These are phyloP conservation scores for Blastocystis sp. DNA, from an alignment of 352 stramenopile species.

Conservation along the genomic window DNA sequence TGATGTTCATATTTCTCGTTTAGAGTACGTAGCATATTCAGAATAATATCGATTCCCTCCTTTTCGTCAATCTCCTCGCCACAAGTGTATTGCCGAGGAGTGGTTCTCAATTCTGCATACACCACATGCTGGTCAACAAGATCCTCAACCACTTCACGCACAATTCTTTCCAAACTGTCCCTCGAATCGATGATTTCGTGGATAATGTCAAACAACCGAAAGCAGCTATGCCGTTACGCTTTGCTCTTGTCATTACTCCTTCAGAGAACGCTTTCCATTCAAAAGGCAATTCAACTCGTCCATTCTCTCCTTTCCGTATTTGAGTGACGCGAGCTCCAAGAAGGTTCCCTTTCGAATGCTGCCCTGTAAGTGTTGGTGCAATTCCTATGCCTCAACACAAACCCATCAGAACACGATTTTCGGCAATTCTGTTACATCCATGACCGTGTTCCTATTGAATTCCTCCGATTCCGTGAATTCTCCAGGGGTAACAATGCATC, in stretches of 20 bases:
- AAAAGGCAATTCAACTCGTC: constrained; percentile 21
- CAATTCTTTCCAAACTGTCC: background rate
- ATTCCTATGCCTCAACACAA: constrained; percentile 34
- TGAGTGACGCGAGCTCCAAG: constrained; percentile 6
- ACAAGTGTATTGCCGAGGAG: background rate
- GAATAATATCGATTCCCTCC: constrained; percentile 54
- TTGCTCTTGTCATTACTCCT: background rate
- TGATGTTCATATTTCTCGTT: background rate
- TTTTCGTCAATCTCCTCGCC: constrained; percentile 19
- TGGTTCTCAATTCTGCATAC: constrained; percentile 55
- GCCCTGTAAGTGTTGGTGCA: constrained; percentile 42
- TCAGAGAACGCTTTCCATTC: constrained; percentile 32
- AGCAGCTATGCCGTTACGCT: constrained; percentile 8
- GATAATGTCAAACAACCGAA: constrained; percentile 39
- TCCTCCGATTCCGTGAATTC: too few species aligned
- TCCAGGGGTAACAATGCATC: too few species aligned
- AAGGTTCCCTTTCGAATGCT: constrained; percentile 38
- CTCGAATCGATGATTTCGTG: constrained; percentile 17
- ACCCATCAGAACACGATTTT: constrained; percentile 12
- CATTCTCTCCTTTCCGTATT: background rate
- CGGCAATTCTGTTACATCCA: background rate
- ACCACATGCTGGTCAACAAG: constrained; percentile 9
- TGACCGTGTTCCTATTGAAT: background rate
- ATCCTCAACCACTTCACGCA: constrained; percentile 36
- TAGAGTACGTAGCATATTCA: background rate